Evolutionary conservation across 345 rosid genomes (phyloP), one percentile per base, ranked within the genome.

Genomic region (Syzygium aromaticum): DNA sequence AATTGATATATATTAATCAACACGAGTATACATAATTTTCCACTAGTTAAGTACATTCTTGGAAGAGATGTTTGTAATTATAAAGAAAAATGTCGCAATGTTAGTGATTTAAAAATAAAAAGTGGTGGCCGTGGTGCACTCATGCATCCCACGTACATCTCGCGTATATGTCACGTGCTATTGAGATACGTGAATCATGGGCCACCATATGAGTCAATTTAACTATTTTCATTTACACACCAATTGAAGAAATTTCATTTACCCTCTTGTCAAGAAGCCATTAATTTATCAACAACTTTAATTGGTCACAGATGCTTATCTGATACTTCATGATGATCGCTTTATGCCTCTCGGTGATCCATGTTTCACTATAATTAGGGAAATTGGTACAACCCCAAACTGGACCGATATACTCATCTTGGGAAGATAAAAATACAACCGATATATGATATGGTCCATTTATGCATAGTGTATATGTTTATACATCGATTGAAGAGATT

Each of bases 111-210:
- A 57, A 10, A 56, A 16, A 54, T 3, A 23, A 11, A 57, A 25
- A 25, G 64, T 25, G 28, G 27, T 28, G 27, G 30, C 5, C 15
- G 15, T 0, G 28, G 64, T 57, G 0, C 30, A 57, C 64, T 25
- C 15, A 25, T 25, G 30, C 28, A 57, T 25, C 28, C 25, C 30
- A 57, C 46, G 46, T 40, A 40, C 5, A 40, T 33, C 38, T 33
- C 38, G 3, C 38, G 38, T 38, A 3, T 3, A 38, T 43, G 6
- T 43, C 46, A 43, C 46, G 46, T 43, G 46, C 46, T 43, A 43
- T 43, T 43, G 46, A 43, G 46, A 43, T 43, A 1, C 46, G 14
- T n/a, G 14, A 0, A n/a, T 11, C 64, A 6, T 59, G 28, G 0
- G 7, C 5, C 27, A 59, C 64, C 11, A 59, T 59, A 11, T 0